Base-by-base conservation (phyloP, 768 basidiomycete species). In the Lentinula aciculospora region DNA sequence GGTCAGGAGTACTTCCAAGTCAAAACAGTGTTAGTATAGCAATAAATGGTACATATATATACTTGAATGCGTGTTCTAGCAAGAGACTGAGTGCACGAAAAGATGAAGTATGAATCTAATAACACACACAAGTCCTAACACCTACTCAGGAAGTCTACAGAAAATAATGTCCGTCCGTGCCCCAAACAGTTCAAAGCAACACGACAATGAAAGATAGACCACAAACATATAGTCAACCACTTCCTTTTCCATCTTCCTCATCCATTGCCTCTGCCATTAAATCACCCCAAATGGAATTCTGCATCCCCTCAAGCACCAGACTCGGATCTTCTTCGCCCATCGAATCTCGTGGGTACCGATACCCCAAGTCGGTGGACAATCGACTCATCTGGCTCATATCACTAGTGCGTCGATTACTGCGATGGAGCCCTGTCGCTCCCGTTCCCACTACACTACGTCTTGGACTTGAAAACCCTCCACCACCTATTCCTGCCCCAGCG, bases 201-300 rank as follows among this genome's bases (percentile, higher is more conserved):
- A 34, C 8, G 32, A 9, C 13, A 13, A 4, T 34, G 13, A 34
- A 34, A 8, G 32, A 34, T 4, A 13, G 13, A 34, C 32, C 8
- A 34, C 13, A 2, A 9, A 13, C 32, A 34, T 34, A 34, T 34
- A 34, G 1, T 34, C 9, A 34, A 34, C 32, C 32, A 34, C 32
- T 34, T 34, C 32, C 13, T 34, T 13, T 34, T 34, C 32, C 32
- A 4, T 34, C 66, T 28, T 81, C 75, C 60, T 81, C 78, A 59
- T 74, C 68, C 28, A 76, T 74, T 29, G 76, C 77, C 60, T 80
- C 73, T 29, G 70, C 60, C 77, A 83, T 79, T 70, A 79, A 69
- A 55, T 71, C 70, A 64, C 83, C 82, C 88, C 88, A 89, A 53
- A 82, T 74, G n/a, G 86, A 87, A 59, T 76, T 79, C 60, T 85